Evolutionary conservation across 73 alveolate species (phyloP).

Genomic region (Paramecium octaurelia): DNA sequence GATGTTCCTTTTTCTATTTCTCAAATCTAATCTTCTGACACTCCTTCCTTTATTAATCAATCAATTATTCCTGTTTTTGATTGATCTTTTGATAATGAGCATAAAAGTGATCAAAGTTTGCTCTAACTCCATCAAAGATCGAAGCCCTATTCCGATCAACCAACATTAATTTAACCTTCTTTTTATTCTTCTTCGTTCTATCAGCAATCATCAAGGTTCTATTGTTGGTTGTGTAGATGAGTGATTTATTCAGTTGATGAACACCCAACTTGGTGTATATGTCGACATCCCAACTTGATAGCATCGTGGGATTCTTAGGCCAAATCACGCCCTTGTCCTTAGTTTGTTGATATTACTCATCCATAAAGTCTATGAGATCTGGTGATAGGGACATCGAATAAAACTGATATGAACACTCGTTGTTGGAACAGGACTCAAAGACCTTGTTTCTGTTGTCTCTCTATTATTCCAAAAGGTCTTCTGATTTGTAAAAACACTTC

Average conservation of each 20-base stretch:
- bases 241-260: background rate
- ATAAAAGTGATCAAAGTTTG: constrained; percentile 13
- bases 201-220: background rate
- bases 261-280: background rate
- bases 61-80: background rate
- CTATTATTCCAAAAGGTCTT: background rate
- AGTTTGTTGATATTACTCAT: background rate
- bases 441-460: background rate
- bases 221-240: background rate
- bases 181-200: constrained; percentile 19
- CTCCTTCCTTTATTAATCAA: background rate
- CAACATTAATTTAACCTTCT: background rate
- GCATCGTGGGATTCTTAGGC: constrained; percentile 24
- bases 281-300: background rate
- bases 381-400: background rate
- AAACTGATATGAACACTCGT: background rate
- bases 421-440: background rate
- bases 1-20: background rate
- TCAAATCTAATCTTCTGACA: background rate
- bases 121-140: constrained; percentile 30
- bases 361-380: constrained; percentile 6
- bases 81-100: background rate
- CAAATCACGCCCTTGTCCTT: background rate
- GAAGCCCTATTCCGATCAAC: background rate
- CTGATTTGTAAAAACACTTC: background rate